Percentiles rank a stretch among this genome's conserved stretches.
Evolutionary conservation across 106 monocot genomes (phyloP).

Genomic region (Posidonia australis): DNA sequence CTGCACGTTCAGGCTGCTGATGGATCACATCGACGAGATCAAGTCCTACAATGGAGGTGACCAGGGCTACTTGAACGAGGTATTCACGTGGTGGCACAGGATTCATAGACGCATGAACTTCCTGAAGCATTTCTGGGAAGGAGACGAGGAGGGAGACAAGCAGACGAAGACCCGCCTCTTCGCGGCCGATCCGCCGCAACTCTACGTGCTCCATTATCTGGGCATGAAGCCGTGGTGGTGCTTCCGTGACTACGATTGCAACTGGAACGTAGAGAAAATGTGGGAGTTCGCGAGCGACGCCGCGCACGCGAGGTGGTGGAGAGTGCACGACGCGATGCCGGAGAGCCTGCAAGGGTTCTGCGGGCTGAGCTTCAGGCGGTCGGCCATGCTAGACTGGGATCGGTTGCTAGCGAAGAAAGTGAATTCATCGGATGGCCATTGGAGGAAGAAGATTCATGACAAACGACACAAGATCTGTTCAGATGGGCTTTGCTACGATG

Average conservation of each 20-base stretch:
- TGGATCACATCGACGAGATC: constrained; percentile 54
- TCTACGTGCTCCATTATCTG: constrained; percentile 64
- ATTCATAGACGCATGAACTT: constrained; percentile 68
- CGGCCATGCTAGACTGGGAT: not conserved
- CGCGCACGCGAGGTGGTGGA: constrained; percentile 69
- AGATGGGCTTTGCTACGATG: too few species aligned
- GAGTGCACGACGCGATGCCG: constrained; percentile 62
- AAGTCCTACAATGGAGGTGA: constrained; percentile 68
- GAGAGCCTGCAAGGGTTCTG: constrained; percentile 40
- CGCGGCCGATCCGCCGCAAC: constrained; percentile 47
- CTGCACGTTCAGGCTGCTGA: constrained; percentile 43
- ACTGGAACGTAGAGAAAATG: constrained; percentile 34
- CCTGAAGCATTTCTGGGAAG: constrained; percentile 70
- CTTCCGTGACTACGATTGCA: constrained; percentile 69
- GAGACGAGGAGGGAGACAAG: constrained; percentile 36
- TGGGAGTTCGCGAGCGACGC: constrained; percentile 40
- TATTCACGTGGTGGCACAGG: constrained; percentile 84
- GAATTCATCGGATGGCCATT: not conserved
- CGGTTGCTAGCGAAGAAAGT: not conserved
- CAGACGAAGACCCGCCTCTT: constrained; percentile 39
- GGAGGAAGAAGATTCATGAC: too few species aligned
- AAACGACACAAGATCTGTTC: too few species aligned
- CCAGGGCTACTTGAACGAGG: constrained; percentile 72
- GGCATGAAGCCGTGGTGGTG: constrained; percentile 73
- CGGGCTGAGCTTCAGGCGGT: not conserved